Evolutionary conservation across 2,329 filamentous ascomycete genomes (phyloP), one percentile per base, ranked within the genome.

Genomic region (Trichophyton simii): DNA sequence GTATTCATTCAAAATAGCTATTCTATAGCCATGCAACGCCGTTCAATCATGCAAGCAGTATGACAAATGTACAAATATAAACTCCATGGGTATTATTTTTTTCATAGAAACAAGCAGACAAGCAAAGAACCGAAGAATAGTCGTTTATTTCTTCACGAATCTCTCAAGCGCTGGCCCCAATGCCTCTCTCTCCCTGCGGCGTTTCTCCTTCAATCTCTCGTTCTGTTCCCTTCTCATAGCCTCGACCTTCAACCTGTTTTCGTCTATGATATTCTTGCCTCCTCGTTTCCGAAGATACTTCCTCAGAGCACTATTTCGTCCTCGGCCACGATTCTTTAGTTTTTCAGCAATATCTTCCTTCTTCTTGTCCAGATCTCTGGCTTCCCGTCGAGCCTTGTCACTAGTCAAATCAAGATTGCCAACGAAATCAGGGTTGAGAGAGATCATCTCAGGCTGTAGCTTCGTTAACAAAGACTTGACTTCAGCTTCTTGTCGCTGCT

Each of bases 361-460:
- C 67, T 86, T 86, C 7, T 83, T 80, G 67, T 97, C 92, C 46
- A 95, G 81, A 70, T 95, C 87, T 70, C 83, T 85, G 69, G 95
- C 90, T 28, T 84, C 85, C 69, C 85, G 82, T 57, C 87, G 82
- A 77, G 94, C 86, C 76, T 88, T 82, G 63, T 91, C 85, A 41
- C 87, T 89, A 58, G 88, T 83, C 62, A 91, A 79, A 72, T 99
- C 91, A 36, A 99, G 80, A 67, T 86, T 89, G 61, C 94, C 94
- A 68, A 99, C 84, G 71, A 91, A 95, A 74, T 94, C 88, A 67
- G 94, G 92, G 71, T 99, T 87, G 22, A 99, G 79, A 1, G 90
- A 89, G 65, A 99, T 99, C 90, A 97, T 99, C 71, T 96, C 92
- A 2, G 94, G 92, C 69, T 91, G 85, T 57, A 99, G 80, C 78